phyloP scores from a whole-genome alignment of 805 yeast genomes.

The Candida coleopterorum region DNA sequence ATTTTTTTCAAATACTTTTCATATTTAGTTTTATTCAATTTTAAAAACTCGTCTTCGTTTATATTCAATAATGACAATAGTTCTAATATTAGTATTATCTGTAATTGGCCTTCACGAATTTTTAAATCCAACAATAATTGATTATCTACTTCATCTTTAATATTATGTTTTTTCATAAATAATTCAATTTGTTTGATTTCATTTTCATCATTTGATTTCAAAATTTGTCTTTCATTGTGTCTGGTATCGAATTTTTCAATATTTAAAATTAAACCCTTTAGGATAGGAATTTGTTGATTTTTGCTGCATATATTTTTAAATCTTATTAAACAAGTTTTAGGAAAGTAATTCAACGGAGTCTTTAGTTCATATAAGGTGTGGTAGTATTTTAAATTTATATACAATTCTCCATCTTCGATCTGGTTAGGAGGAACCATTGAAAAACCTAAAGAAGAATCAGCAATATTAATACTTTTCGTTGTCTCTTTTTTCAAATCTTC shows the following conservation, averaged over 20 bases:
- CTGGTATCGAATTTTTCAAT: slow-evolving; percentile 40
- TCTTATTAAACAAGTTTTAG: slow-evolving; percentile 47
- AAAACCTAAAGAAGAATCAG: background rate
- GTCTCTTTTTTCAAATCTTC: slow-evolving; percentile 1
- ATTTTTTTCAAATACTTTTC: slow-evolving; percentile 22
- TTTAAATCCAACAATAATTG: slow-evolving; percentile 38
- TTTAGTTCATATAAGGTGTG: slow-evolving; percentile 33
- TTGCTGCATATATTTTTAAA: slow-evolving; percentile 43
- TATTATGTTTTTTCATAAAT: slow-evolving; percentile 13
- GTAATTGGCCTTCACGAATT: slow-evolving; percentile 53
- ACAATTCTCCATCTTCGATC: slow-evolving; percentile 22
- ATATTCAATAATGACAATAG: slow-evolving; percentile 29
- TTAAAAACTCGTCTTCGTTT: slow-evolving; percentile 33
- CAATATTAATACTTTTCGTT: no score
- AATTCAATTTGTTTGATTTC: slow-evolving; percentile 23
- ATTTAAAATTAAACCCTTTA: slow-evolving; percentile 28
- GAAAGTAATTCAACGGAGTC: slow-evolving; percentile 38
- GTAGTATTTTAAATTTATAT: slow-evolving; percentile 30
- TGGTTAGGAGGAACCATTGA: slow-evolving; percentile 8
- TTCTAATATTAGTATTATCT: slow-evolving; percentile 46
- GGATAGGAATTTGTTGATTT: slow-evolving; percentile 16
- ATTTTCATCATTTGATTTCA: background rate
- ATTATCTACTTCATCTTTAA: slow-evolving; percentile 6
- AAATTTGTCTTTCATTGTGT: slow-evolving; percentile 18
- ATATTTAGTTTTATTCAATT: slow-evolving; percentile 18